Conservation (phyloP, 176 grass and related monocot species). For the Aechmea fasciata region DNA sequence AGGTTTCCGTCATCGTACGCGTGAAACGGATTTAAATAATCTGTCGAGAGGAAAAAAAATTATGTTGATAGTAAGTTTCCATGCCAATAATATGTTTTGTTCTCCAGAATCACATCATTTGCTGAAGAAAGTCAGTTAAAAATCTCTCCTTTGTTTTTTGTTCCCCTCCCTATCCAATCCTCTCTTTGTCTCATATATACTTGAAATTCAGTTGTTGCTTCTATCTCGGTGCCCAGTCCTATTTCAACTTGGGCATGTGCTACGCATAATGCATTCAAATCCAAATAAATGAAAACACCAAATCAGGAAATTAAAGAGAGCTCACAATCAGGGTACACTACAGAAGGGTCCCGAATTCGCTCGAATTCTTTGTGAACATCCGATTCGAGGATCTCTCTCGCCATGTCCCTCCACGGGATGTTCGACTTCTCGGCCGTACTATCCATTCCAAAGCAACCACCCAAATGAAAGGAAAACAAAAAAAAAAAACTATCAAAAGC, state of each 20-base stretch:
- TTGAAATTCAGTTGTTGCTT: too few relatives aligned
- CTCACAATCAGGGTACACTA: conserved; percentile 77
- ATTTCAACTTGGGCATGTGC: neutral
- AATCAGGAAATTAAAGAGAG: neutral
- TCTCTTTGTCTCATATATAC: too few relatives aligned
- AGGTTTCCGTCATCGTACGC: conserved; percentile 86
- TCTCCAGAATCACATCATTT: neutral
- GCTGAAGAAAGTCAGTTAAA: too few relatives aligned
- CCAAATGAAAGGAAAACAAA: too few relatives aligned
- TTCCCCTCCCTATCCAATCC: too few relatives aligned
- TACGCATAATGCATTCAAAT: neutral
- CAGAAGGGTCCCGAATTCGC: conserved; percentile 40
- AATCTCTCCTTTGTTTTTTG: too few relatives aligned
- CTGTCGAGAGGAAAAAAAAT: conserved; percentile 26
- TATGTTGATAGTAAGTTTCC: neutral
- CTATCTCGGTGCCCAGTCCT: neutral
- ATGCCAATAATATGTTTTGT: neutral
- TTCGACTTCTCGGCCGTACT: conserved; percentile 81
- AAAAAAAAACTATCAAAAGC: too few relatives aligned
- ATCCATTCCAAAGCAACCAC: neutral
- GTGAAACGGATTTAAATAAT: conserved; percentile 82
- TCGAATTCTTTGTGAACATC: conserved; percentile 66
- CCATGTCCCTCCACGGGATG: conserved; percentile 78
- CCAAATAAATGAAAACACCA: neutral
- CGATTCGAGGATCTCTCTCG: conserved; percentile 54